These are phyloP conservation scores for Debaryomyces singareniensis DNA, from an alignment of 1,139 yeast genomes.

Conservation along the genomic window DNA sequence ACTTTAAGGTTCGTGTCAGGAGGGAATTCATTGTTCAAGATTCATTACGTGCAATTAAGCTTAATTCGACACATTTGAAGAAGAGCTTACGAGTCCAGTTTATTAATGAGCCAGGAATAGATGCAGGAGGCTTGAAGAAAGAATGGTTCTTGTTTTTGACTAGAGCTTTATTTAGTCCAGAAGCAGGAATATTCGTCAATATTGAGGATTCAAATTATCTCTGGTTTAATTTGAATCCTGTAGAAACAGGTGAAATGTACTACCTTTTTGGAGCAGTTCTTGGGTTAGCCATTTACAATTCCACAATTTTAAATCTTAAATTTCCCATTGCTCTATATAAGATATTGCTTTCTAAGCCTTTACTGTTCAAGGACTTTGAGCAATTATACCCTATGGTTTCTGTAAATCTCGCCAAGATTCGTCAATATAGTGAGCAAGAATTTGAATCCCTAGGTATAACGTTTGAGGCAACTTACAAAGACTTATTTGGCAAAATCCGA, in stretches of 20 bases:
- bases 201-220: constrained; percentile 64
- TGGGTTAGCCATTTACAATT: constrained; percentile 87
- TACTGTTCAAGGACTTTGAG: constrained; percentile 56
- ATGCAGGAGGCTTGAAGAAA: constrained; percentile 88
- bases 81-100: constrained; percentile 77
- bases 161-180: constrained; percentile 61
- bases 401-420: constrained; percentile 47
- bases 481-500: constrained; percentile 29
- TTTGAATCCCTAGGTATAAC: constrained; percentile 23
- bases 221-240: constrained; percentile 62
- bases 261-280: constrained; percentile 77
- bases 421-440: constrained; percentile 32
- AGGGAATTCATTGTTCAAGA: constrained; percentile 66
- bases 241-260: constrained; percentile 49
- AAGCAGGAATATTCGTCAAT: constrained; percentile 54
- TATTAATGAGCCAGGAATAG: constrained; percentile 83
- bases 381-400: constrained; percentile 67
- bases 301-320: constrained; percentile 73
- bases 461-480: constrained; percentile 36
- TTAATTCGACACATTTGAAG: constrained; percentile 56
- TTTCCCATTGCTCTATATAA: constrained; percentile 77
- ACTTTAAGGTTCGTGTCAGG: constrained; percentile 61
- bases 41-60: constrained; percentile 60
- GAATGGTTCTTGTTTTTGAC: constrained; percentile 86
- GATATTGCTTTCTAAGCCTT: constrained; percentile 53